Evolutionary conservation across 768 basidiomycete species (phyloP).

Genomic region (Boletus huronensis): DNA sequence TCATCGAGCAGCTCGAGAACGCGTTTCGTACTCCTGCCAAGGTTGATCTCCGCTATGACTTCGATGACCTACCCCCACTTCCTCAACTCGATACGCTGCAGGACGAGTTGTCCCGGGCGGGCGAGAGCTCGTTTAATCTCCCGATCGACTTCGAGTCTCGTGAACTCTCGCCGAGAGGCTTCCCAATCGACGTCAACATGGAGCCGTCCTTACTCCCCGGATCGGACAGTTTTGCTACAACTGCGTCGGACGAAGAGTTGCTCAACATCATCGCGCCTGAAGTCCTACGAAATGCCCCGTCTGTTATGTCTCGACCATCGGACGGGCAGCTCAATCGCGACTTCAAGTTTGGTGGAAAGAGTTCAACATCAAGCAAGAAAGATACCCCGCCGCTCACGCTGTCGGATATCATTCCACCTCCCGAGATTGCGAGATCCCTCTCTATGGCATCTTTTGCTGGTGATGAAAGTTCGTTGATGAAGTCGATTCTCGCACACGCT

Average conservation of each 20-base stretch:
- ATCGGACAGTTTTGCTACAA: conserved; percentile 31
- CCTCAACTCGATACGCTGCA: conserved; percentile 45
- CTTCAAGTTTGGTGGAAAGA: conserved; percentile 70
- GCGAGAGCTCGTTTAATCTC: conserved; percentile 22
- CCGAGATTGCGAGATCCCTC: conserved; percentile 46
- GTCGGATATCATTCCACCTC: conserved; percentile 74
- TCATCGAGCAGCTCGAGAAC: conserved; percentile 78
- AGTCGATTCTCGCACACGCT: conserved; percentile 53
- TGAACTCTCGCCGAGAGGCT: conserved; percentile 11
- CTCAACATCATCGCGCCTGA: conserved; percentile 12
- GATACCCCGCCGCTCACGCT: conserved; percentile 43
- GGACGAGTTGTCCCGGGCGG: conserved; percentile 23
- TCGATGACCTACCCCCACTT: conserved; percentile 48
- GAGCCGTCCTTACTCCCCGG: conserved; percentile 40
- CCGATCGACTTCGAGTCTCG: conserved; percentile 16
- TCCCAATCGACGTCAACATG: conserved; percentile 25
- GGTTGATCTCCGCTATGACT: conserved; percentile 52
- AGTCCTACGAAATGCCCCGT: conserved; percentile 23
- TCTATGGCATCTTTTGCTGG: conserved; percentile 43
- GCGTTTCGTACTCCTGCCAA: conserved; percentile 78
- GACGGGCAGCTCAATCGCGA: conserved; percentile 65
- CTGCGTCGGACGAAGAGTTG: conserved; percentile 35
- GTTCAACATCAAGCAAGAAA: conserved; percentile 14
- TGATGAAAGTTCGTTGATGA: conserved; percentile 51
- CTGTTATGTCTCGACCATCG: conserved; percentile 46